A percentile compares a stretch with the other conserved stretches of the same genome.
Conservation (phyloP, 2,329 filamentous ascomycete species). For the Paecilomyces sp. region DNA sequence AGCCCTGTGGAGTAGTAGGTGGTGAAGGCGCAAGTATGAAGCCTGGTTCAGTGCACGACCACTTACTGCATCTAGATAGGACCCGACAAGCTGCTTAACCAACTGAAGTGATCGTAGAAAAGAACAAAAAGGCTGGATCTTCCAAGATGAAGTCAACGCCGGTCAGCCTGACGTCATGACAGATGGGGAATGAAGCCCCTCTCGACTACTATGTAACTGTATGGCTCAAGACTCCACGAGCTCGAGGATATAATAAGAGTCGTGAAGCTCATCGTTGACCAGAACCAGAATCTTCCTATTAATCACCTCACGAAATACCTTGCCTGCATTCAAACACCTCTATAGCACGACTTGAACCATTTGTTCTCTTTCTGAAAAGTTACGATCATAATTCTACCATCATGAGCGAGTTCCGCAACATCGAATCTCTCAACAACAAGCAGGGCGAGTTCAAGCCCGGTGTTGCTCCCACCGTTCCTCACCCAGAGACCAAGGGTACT, state of each 20-base stretch:
- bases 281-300: neutral
- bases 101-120: neutral
- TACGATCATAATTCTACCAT: slow-evolving; percentile 1
- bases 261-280: neutral
- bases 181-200: neutral
- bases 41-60: neutral
- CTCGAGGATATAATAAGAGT: neutral
- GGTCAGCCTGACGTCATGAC: slow-evolving; percentile 16
- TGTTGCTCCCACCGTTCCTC: slow-evolving; percentile 16
- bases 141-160: slow-evolving; percentile 6
- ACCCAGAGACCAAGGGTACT: slow-evolving; percentile 30
- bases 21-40: neutral
- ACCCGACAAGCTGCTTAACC: neutral
- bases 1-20: neutral
- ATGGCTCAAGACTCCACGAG: neutral
- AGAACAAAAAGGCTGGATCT: neutral
- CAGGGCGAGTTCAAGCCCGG: slow-evolving; percentile 52
- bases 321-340: neutral
- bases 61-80: neutral
- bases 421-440: slow-evolving; percentile 45
- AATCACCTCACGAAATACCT: too few species aligned
- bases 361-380: neutral
- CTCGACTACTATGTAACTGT: neutral
- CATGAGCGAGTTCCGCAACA: slow-evolving; percentile 33
- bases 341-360: neutral